Percentiles rank a stretch among this genome's conserved stretches.
Evolutionary conservation across 1,284 basidiomycete species (phyloP).

Genomic region (Mycosarcoma maydis): DNA sequence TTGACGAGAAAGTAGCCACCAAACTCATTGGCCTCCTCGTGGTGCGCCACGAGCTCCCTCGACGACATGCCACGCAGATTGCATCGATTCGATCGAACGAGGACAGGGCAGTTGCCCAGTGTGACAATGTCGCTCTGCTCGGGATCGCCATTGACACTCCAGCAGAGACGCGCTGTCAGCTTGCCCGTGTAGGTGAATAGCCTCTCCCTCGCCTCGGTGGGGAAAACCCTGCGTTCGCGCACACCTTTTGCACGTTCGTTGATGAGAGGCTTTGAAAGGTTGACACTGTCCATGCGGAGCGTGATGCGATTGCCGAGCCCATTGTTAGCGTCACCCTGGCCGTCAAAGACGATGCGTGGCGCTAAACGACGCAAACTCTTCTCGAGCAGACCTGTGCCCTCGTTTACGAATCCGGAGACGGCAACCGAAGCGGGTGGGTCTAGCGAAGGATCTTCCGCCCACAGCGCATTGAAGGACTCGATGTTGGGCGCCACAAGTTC

Average conservation of each 20-base stretch:
- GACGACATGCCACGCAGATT: constrained; percentile 87
- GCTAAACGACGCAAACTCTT: constrained; percentile 85
- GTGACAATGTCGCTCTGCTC: constrained; percentile 82
- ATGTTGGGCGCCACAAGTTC: constrained; percentile 94
- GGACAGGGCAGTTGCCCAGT: constrained; percentile 92
- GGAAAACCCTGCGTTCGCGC: constrained; percentile 82
- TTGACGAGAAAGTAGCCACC: constrained; percentile 99
- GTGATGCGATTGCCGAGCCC: constrained; percentile 68
- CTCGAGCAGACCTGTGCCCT: constrained; percentile 82
- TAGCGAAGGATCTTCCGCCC: constrained; percentile 59
- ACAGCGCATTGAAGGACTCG: constrained; percentile 92
- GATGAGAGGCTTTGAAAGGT: constrained; percentile 85
- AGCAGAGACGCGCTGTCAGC: constrained; percentile 88
- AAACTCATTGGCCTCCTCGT: constrained; percentile 98
- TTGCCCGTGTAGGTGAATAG: constrained; percentile 89
- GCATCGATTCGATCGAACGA: constrained; percentile 97
- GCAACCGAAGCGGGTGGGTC: constrained; percentile 73
- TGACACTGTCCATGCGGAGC: constrained; percentile 89
- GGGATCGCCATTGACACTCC: constrained; percentile 81
- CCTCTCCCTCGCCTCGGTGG: constrained; percentile 77
- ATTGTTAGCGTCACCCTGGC: constrained; percentile 67
- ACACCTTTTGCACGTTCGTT: constrained; percentile 82
- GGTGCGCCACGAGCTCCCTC: constrained; percentile 83
- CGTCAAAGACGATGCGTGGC: constrained; percentile 90
- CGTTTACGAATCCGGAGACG: constrained; percentile 73